Evolutionary conservation across 2,329 filamentous ascomycete genomes (phyloP).

Genomic region (Talaromyces sp.): DNA sequence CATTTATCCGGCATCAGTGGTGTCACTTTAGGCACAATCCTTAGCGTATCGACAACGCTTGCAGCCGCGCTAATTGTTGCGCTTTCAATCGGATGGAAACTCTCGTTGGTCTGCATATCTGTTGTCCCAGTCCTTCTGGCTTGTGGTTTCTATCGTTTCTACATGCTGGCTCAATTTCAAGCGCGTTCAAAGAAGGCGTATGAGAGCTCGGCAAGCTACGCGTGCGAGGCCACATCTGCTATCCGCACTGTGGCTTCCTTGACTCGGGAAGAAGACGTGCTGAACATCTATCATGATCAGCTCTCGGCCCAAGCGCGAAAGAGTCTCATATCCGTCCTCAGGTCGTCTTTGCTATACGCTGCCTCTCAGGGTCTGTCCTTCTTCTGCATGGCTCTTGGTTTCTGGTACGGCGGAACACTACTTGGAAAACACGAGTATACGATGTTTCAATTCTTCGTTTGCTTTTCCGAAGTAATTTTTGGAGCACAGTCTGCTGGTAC

Average conservation of each 20-base stretch:
- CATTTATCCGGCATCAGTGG: slow-evolving; percentile 86
- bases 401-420: slow-evolving; percentile 83
- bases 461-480: slow-evolving; percentile 81
- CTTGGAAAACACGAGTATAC: slow-evolving; percentile 65
- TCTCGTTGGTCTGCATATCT: slow-evolving; percentile 76
- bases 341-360: slow-evolving; percentile 74
- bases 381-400: slow-evolving; percentile 76
- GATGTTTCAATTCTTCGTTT: slow-evolving; percentile 85
- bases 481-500: slow-evolving; percentile 86
- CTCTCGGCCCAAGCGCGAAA: slow-evolving; percentile 61
- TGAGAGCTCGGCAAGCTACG: slow-evolving; percentile 73
- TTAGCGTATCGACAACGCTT: slow-evolving; percentile 75
- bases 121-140: slow-evolving; percentile 70
- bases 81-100: slow-evolving; percentile 75
- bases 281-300: slow-evolving; percentile 61
- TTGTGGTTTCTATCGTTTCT: slow-evolving; percentile 85
- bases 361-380: slow-evolving; percentile 79
- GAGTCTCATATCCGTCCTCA: slow-evolving; percentile 67
- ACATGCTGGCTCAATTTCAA: slow-evolving; percentile 73
- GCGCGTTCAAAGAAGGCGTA: slow-evolving; percentile 73
- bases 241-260: slow-evolving; percentile 90
- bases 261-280: slow-evolving; percentile 77
- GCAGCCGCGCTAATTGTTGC: slow-evolving; percentile 65
- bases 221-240: slow-evolving; percentile 85
- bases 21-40: slow-evolving; percentile 76